phyloP scores from a whole-genome alignment of 768 basidiomycete genomes.

The Lactarius sanguifluus region DNA sequence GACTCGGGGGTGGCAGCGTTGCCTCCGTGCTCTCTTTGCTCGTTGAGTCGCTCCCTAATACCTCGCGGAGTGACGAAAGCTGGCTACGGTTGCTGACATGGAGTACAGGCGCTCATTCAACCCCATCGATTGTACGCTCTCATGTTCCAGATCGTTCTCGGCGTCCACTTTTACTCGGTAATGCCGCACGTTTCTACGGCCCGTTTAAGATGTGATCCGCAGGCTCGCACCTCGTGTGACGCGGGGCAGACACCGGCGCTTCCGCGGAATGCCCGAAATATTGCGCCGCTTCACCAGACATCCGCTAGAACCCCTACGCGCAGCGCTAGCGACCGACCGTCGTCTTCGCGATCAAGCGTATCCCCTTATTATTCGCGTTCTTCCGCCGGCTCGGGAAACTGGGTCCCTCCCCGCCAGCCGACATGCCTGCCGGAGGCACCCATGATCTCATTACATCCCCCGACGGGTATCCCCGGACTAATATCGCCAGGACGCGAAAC shows the following conservation, averaged over 20 bases:
- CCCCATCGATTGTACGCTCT: slow-evolving; percentile 16
- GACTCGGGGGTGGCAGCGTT: slow-evolving; percentile 1
- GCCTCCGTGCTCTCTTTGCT: slow-evolving; percentile 19
- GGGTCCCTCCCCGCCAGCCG: slow-evolving; percentile 24
- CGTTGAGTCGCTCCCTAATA: slow-evolving; percentile 24
- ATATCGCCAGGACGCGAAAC: slow-evolving; percentile 25
- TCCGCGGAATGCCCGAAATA: slow-evolving; percentile 21
- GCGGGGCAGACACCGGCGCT: neutral
- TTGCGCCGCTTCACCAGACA: neutral
- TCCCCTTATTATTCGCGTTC: slow-evolving; percentile 26
- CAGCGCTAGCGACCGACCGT: slow-evolving; percentile 25
- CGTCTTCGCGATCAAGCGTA: slow-evolving; percentile 27
- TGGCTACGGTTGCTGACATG: slow-evolving; percentile 22
- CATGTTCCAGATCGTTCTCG: slow-evolving; percentile 18
- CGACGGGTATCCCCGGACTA: slow-evolving; percentile 21
- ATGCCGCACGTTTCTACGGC: slow-evolving; percentile 17
- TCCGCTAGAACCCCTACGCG: slow-evolving; percentile 7
- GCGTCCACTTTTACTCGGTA: slow-evolving; percentile 19
- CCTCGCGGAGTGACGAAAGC: neutral
- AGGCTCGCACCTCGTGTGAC: slow-evolving; percentile 6
- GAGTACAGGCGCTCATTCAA: slow-evolving; percentile 21
- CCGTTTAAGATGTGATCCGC: slow-evolving; percentile 24
- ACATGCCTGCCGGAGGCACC: slow-evolving; percentile 24
- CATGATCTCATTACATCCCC: slow-evolving; percentile 17
- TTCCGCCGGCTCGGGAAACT: slow-evolving; percentile 22